phyloP scores from a whole-genome alignment of 805 yeast genomes.

The Ogataea trehalophila region DNA sequence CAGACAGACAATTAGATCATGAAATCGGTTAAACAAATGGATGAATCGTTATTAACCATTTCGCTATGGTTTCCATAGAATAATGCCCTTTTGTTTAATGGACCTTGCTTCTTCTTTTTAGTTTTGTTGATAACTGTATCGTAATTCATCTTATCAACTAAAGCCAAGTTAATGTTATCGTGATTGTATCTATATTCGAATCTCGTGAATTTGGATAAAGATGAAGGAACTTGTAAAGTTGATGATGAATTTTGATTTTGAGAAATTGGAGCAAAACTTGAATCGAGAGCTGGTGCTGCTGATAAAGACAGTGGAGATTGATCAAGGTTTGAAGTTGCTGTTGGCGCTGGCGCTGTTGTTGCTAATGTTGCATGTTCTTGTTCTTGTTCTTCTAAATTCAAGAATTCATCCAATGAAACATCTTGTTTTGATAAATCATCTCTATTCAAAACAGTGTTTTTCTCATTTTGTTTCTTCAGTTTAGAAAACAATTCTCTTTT shows the following conservation, averaged over 20 bases:
- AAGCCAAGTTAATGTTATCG: slow-evolving; percentile 24
- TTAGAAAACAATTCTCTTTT: slow-evolving; percentile 6
- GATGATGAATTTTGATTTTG: background rate
- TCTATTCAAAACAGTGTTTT: background rate
- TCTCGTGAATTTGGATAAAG: slow-evolving; percentile 8
- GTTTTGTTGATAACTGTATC: background rate
- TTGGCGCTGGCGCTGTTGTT: too few species aligned
- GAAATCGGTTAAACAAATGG: slow-evolving; percentile 20
- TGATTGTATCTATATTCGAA: slow-evolving; percentile 27
- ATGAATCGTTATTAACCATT: slow-evolving; percentile 26
- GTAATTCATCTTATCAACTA: slow-evolving; percentile 17
- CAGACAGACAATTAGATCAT: slow-evolving; percentile 13
- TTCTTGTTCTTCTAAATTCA: slow-evolving; percentile 18
- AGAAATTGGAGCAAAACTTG: background rate
- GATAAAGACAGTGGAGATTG: background rate
- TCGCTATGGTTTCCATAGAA: slow-evolving; percentile 28
- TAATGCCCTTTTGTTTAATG: slow-evolving; percentile 28
- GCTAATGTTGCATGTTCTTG: slow-evolving; percentile 1
- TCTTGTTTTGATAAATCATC: background rate
- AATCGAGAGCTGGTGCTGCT: background rate
- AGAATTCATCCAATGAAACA: slow-evolving; percentile 17
- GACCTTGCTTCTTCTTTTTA: slow-evolving; percentile 16
- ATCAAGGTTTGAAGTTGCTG: background rate
- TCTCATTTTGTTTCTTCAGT: background rate
- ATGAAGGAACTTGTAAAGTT: background rate